Base-by-base conservation (phyloP, 805 yeast species). In the Candida arabinofermentans region DNA sequence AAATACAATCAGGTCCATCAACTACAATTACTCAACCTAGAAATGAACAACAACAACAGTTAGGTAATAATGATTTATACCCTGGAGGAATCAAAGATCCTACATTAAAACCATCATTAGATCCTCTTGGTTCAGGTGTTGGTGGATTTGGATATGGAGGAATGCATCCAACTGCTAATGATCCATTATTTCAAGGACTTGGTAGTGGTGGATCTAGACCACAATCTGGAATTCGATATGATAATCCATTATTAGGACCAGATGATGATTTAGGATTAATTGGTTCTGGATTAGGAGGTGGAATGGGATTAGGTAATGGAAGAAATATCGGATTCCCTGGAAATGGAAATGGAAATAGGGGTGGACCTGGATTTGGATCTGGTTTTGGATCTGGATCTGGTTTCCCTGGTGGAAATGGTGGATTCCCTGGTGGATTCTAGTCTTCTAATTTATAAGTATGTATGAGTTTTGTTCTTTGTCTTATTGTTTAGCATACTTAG, bases 61-160 rank as follows among this genome's bases (percentile, higher is more conserved):
- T 75, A 29, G 85, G 84, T 0, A 72, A 69, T 24, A 54, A 66
- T 10, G 85, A 79, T 53, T 58, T 76, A 33, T 65, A 72, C 44
- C 83, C 83, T 50, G 64, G 45, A 55, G 60, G 59, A 8, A 39
- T 47, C 14, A 57, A 60, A 40, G 54, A 71, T 39, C 82, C 82
- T 3, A 47, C 51, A 2, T 45, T 74, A 47, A 59, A 58, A 42
- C 75, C 77, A 1, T 67, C 50, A 34, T 29, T 71, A 4, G 79
- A 73, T 48, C 79, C 79, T 3, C 48, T 58, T 6, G 41, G 50
- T 3, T 37, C 45, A 0, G 40, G 46, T 24, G 24, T 14, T 13
- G 18, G 27, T 14, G 33, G 34, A 6, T 14, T 40, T 16, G 52
- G 48, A 10, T 62, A 57, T 23, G 76, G 77, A 12, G 84, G 83